Base-by-base conservation (phyloP, 1,284 basidiomycete genomes). In the Grifola frondosa region DNA sequence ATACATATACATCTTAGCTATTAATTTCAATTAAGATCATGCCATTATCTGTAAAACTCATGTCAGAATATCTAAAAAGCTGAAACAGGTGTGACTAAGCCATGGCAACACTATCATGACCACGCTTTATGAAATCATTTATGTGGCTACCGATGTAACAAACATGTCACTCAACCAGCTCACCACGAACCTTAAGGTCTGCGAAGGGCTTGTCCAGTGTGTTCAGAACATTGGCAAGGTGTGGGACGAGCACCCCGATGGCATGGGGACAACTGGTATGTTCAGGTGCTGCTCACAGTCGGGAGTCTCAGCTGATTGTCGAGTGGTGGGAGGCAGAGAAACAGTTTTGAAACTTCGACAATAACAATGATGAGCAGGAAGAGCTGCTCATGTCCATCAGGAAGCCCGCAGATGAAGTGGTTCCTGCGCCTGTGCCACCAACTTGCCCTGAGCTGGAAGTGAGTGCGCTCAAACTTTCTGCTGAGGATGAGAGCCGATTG, bases 291-390 rank as follows among this genome's bases (percentile, higher is more conserved):
- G 5, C 83, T 98, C 37, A 94, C 96, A 13, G 86, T 98, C 33
- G 96, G 96, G 30, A 91, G 88, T 54, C 81, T 99, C 48, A 91
- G 87, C 62, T 87, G 96, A 45, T 98, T 17, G 84, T 98, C 44
- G 96, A 98, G 61, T 99, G 97, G 96, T 99, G 95, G 95, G 93
- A 97, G 63, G 95, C 96, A 13, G 96, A 98, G 70, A 95, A 94
- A 60, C 91, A 94, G 49, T 98, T 98, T 66, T 99, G 96, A 96
- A 97, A 97, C 59, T 97, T 97, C 60, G 89, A 94, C 60, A 92
- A 95, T 44, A 89, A 93, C 44, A 88, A 92, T 37, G 82, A 84
- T 44, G 92, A 93, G 57, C 75, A 81, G 57, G 90, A 93, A 33
- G 93, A 96, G 53, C 88, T 88, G 0, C 71, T 95, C 40, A 78